These are phyloP conservation scores for Boehmeria nivea DNA, from an alignment of 306 rosid genomes.

Conservation along the genomic window DNA sequence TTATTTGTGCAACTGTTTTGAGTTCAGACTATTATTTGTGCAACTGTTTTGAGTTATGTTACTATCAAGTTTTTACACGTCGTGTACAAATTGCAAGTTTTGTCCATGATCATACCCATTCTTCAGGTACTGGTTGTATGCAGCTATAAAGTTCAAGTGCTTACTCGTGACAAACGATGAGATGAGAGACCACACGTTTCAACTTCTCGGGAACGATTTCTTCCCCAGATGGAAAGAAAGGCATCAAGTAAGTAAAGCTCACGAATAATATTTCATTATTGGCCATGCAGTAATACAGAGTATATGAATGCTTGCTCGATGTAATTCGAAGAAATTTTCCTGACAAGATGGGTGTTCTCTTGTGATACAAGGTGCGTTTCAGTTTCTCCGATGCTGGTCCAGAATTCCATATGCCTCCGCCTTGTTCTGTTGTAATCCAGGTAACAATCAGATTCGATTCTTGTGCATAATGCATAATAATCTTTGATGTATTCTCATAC, in stretches of 20 bases:
- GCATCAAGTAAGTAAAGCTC: conserved; percentile 86
- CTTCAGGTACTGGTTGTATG: conserved; percentile 98
- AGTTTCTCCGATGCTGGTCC: conserved; percentile 73
- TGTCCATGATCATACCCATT: no score
- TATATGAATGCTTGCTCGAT: background rate
- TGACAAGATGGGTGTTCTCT: conserved; percentile 23
- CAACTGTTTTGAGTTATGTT: background rate
- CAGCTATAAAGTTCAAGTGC: conserved; percentile 92
- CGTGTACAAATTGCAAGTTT: conserved; percentile 26
- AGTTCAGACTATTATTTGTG: background rate
- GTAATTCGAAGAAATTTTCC: background rate
- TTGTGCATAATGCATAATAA: background rate
- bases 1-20: background rate
- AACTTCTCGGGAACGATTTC: conserved; percentile 89
- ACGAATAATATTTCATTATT: conserved; percentile 1
- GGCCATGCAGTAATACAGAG: no score
- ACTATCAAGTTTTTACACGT: background rate
- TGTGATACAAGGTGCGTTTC: conserved; percentile 63
- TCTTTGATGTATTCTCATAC: background rate
- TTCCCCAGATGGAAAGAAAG: conserved; percentile 98
- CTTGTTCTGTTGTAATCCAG: conserved; percentile 89
- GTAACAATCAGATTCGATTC: conserved; percentile 28
- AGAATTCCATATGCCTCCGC: conserved; percentile 89
- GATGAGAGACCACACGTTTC: conserved; percentile 92
- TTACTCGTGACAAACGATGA: conserved; percentile 85